Conservation (phyloP, 2,329 filamentous ascomycete species). For the Sporothrix brasiliensis region DNA sequence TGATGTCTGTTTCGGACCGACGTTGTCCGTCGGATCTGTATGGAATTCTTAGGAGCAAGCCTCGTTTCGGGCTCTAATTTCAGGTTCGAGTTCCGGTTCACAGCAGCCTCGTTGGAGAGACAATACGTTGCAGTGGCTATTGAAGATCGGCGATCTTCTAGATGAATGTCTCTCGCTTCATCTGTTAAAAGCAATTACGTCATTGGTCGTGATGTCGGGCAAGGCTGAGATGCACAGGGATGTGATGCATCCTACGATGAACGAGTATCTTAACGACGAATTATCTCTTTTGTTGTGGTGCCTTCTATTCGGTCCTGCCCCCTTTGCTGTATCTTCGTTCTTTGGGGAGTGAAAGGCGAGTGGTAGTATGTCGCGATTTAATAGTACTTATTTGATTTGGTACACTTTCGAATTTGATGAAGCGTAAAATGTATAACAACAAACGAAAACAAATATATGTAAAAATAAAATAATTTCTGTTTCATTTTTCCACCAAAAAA, state of each 20-base stretch:
- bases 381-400: no score
- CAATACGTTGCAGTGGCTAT: neutral
- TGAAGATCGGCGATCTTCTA: neutral
- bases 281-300: neutral
- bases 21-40: neutral
- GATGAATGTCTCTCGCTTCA: neutral
- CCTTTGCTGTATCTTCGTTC: no score
- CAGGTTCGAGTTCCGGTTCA: neutral
- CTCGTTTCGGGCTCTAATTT: neutral
- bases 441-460: no score
- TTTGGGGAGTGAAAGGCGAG: no score
- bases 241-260: neutral
- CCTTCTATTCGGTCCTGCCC: no score
- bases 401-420: no score
- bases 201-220: neutral
- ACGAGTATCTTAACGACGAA: no score
- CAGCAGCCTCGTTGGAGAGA: neutral
- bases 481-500: neutral
- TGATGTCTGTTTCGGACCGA: neutral
- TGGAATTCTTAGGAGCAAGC: neutral
- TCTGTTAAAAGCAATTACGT: neutral
- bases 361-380: no score
- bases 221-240: neutral
- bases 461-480: neutral
- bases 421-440: no score